A percentile compares a stretch with the other conserved stretches of the same genome.
phyloP scores from a whole-genome alignment of 2,329 filamentous ascomycete genomes.

The Cladophialophora exuberans region DNA sequence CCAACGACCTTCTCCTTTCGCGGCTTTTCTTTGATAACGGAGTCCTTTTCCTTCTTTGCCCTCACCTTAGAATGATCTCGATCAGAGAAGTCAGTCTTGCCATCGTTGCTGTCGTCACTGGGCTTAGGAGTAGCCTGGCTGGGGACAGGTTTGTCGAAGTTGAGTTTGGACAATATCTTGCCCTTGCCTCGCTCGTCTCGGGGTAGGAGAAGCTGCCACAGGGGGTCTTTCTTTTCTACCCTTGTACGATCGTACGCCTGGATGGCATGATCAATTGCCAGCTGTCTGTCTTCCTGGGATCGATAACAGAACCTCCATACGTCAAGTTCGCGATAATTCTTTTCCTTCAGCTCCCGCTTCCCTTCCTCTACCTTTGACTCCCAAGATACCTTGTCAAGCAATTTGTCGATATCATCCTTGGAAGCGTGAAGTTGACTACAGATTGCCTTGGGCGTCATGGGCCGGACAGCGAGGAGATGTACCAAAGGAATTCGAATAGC shows the following conservation, averaged over 20 bases:
- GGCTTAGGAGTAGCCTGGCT: slow-evolving; percentile 25
- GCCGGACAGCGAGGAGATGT: slow-evolving; percentile 58
- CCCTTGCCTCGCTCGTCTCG: slow-evolving; percentile 65
- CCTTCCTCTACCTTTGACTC: slow-evolving; percentile 48
- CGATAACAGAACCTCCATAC: slow-evolving; percentile 65
- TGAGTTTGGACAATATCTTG: slow-evolving; percentile 62
- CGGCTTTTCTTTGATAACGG: slow-evolving; percentile 42
- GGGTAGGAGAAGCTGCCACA: slow-evolving; percentile 66
- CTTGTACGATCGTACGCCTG: slow-evolving; percentile 66
- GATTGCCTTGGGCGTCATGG: slow-evolving; percentile 53
- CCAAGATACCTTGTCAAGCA: slow-evolving; percentile 58
- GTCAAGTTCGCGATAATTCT: slow-evolving; percentile 64
- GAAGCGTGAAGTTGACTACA: slow-evolving; percentile 52
- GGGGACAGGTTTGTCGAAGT: slow-evolving; percentile 43
- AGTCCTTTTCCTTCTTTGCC: slow-evolving; percentile 24
- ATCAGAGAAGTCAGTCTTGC: slow-evolving; percentile 29
- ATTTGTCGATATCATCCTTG: slow-evolving; percentile 50
- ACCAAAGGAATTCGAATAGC: slow-evolving; percentile 51
- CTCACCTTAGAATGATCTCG: slow-evolving; percentile 13
- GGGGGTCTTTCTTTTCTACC: slow-evolving; percentile 61
- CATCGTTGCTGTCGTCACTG: slow-evolving; percentile 25
- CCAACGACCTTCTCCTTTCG: slow-evolving; percentile 35
- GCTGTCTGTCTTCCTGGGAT: slow-evolving; percentile 57
- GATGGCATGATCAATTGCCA: slow-evolving; percentile 65
- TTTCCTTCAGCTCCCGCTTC: slow-evolving; percentile 60